Base-by-base conservation (phyloP, 75 land plant genomes). In the Cryptomeria japonica region DNA sequence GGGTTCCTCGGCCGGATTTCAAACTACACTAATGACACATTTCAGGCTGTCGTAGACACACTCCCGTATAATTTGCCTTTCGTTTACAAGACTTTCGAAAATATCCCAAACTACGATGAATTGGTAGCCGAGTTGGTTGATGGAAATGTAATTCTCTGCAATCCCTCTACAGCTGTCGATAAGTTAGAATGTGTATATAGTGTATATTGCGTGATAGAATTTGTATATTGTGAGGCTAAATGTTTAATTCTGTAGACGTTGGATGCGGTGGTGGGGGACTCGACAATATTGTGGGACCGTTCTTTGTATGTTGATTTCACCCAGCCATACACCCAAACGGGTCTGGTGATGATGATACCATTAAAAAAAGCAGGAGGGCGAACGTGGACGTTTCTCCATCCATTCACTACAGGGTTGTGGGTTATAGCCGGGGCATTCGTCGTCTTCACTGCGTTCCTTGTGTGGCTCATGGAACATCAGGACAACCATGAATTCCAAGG, bases 231-330 rank as follows among this genome's bases (percentile, higher is more conserved):
- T 56, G 0, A 18, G 13, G 18, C 3, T n/a, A n/a, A 5, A 5
- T 5, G 10, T 49, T 49, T 49, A 0, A 72, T 8, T 72, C 1
- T 72, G 56, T 88, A 88, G 87, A 41, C 0, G 37, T 85, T 85
- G 41, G 87, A 88, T 68, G 89, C 76, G 18, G 47, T 80, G 12
- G 87, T 88, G 14, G 89, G 87, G 64, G 89, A 88, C 32, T 9
- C 68, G 28, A 58, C 87, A 53, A 84, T 88, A 56, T 25, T 78
- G 2, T 38, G 31, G 28, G 34, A 84, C 13, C 87, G 77, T 1
- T 44, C 84, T 13, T 36, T n/a, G 75, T 11, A 85, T 36, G 89
- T 88, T 19, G 89, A 88, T 68, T 88, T 88, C 86, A 88, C 87
- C 51, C 89, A 88, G 55, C 89, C 87, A 32, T 84, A 88, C 36